A percentile compares a stretch with the other conserved stretches of the same genome.
Evolutionary conservation across 495 filamentous ascomycete species (phyloP).

Genomic region (Parathielavia hyrcaniae): DNA sequence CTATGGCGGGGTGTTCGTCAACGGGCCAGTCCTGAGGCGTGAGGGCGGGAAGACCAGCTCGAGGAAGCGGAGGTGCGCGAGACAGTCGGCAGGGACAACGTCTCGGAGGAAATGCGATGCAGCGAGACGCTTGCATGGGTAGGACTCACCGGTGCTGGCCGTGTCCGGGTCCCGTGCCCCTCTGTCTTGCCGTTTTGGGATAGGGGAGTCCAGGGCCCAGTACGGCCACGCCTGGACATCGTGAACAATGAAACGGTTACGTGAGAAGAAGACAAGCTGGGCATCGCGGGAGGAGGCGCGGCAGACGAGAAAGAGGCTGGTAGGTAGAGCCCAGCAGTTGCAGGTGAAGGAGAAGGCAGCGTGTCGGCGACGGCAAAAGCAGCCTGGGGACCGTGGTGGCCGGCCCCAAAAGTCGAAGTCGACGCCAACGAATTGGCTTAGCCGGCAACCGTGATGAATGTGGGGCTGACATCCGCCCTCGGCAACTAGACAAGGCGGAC

Average conservation of each 20-base stretch:
- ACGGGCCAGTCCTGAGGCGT: not conserved
- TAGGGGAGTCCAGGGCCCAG: not conserved
- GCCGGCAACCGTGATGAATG: not conserved
- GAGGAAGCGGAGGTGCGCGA: not conserved
- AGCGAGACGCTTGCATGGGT: not conserved
- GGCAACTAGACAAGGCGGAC: not conserved
- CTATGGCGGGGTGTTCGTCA: not conserved
- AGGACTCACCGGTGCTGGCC: not conserved
- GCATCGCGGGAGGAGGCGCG: constrained; percentile 1
- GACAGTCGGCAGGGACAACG: not conserved
- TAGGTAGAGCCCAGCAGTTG: constrained; percentile 8
- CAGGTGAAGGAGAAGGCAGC: constrained; percentile 3
- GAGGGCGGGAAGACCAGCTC: too few relatives aligned
- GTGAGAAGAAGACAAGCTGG: constrained; percentile 11
- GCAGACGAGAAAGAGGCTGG: constrained; percentile 8
- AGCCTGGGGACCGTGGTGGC: not conserved
- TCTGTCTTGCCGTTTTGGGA: not conserved
- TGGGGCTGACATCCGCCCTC: not conserved
- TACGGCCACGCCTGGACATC: not conserved
- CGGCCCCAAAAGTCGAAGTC: not conserved
- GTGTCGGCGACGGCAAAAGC: constrained; percentile 9
- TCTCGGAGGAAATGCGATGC: not conserved
- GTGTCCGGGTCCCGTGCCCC: not conserved
- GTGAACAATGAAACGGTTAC: constrained; percentile 8
- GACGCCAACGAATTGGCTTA: not conserved